Percentiles rank a stretch among this genome's conserved stretches.
Evolutionary conservation across 208 protist genomes (phyloP).

Genomic region (Angomonas deanei): DNA sequence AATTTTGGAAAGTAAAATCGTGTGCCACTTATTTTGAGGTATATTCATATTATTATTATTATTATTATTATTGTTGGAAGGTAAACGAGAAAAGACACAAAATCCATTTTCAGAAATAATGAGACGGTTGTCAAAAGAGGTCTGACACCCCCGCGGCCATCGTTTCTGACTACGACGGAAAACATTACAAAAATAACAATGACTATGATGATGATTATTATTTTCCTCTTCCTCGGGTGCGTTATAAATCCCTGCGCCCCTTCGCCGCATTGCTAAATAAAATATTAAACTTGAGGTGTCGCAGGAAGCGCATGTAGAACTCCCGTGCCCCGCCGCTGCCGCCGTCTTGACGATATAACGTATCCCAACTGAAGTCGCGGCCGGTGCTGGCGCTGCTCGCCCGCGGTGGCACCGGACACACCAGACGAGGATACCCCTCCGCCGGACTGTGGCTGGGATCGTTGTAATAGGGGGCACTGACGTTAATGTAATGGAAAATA

Average conservation of each 20-base stretch:
- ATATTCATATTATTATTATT: neutral
- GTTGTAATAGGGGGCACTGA: neutral
- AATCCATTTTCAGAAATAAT: neutral
- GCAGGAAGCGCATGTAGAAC: constrained; percentile 17
- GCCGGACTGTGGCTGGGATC: neutral
- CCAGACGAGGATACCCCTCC: neutral
- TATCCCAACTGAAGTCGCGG: constrained; percentile 13
- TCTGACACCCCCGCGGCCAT: neutral
- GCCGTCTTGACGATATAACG: constrained; percentile 10
- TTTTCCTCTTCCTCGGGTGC: constrained; percentile 1
- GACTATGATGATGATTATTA: neutral
- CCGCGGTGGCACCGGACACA: constrained; percentile 14
- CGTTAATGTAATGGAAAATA: constrained; percentile 4
- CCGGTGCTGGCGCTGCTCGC: constrained; percentile 4
- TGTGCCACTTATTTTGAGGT: neutral
- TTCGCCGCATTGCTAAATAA: constrained; percentile 4
- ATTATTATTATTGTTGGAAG: neutral
- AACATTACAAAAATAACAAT: neutral
- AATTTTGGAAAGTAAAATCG: neutral
- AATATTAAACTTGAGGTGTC: constrained; percentile 10
- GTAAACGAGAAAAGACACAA: neutral
- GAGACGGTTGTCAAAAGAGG: neutral
- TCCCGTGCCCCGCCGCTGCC: constrained; percentile 13
- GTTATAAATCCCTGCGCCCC: neutral
- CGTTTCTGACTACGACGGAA: neutral